A percentile compares a stretch with the other conserved stretches of the same genome.
Evolutionary conservation across 108 stramenopile species (phyloP).

Genomic region (Conticribra guillardii): DNA sequence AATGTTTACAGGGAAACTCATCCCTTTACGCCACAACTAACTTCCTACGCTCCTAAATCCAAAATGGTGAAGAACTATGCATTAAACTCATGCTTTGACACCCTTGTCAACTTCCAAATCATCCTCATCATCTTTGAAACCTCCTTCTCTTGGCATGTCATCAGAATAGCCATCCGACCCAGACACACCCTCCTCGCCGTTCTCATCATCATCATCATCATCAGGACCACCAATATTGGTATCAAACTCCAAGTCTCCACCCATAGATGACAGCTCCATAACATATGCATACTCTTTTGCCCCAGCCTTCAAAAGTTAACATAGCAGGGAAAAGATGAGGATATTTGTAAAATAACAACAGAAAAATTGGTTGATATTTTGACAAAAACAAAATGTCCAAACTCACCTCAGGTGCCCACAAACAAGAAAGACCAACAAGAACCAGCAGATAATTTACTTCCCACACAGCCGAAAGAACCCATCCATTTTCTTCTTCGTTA

Average conservation of each 20-base stretch:
- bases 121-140: conserved; percentile 23
- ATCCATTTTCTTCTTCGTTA: conserved; percentile 63
- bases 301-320: conserved; percentile 43
- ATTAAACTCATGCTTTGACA: conserved; percentile 23
- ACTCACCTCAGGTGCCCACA: conserved; percentile 75
- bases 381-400: not conserved
- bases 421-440: conserved; percentile 65
- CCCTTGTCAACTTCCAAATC: conserved; percentile 29
- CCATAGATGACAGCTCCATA: conserved; percentile 79
- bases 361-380: too few species aligned
- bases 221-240: conserved; percentile 46
- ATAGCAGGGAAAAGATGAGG: too few species aligned
- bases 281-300: conserved; percentile 89
- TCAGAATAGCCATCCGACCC: conserved; percentile 9
- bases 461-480: conserved; percentile 76
- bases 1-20: too few species aligned
- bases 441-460: conserved; percentile 84
- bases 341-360: too few species aligned
- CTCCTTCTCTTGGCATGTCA: not conserved
- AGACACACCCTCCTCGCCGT: conserved; percentile 13
- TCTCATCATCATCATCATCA: conserved; percentile 54
- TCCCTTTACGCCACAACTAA: too few species aligned
- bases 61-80: not conserved
- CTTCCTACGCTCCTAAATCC: not conserved
- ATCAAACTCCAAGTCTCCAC: conserved; percentile 53